phyloP scores from a whole-genome alignment of 495 filamentous ascomycete species.

The Xylaria acuta region DNA sequence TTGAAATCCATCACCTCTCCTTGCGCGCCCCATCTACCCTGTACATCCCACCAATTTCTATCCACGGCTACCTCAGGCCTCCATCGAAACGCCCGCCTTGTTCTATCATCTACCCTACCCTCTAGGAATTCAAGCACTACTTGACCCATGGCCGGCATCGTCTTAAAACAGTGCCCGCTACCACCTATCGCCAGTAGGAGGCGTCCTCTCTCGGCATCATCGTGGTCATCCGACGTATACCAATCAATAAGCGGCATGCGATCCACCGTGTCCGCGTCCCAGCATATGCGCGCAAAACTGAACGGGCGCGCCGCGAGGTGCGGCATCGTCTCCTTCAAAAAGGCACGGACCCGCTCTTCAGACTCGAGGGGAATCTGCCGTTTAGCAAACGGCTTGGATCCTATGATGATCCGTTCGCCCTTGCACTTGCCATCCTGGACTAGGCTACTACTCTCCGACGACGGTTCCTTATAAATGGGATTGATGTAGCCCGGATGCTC shows the following conservation, averaged over 20 bases:
- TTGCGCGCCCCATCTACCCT: slow-evolving; percentile 54
- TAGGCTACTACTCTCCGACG: neutral
- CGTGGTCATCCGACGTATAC: slow-evolving; percentile 19
- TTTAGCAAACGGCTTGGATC: slow-evolving; percentile 54
- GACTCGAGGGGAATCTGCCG: slow-evolving; percentile 57
- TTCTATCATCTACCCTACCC: slow-evolving; percentile 44
- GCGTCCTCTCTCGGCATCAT: slow-evolving; percentile 47
- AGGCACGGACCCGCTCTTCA: slow-evolving; percentile 48
- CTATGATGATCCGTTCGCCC: slow-evolving; percentile 30
- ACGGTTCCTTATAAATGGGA: slow-evolving; percentile 30
- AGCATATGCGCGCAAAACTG: slow-evolving; percentile 59
- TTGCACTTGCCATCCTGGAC: neutral
- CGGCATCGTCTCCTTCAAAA: slow-evolving; percentile 58
- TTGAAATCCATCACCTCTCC: slow-evolving; percentile 56
- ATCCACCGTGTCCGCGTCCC: slow-evolving; percentile 61
- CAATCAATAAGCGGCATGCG: slow-evolving; percentile 56
- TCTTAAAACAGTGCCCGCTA: slow-evolving; percentile 59
- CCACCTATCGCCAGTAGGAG: slow-evolving; percentile 58
- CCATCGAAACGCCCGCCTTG: slow-evolving; percentile 56
- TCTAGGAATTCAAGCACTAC: slow-evolving; percentile 57
- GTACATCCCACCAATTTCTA: slow-evolving; percentile 57
- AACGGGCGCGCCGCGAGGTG: slow-evolving; percentile 56
- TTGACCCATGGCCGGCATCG: slow-evolving; percentile 56
- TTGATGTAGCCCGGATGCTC: slow-evolving; percentile 64
- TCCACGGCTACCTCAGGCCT: slow-evolving; percentile 54